Evolutionary conservation across 345 rosid genomes (phyloP).

Genomic region (Reutealis trisperma): DNA sequence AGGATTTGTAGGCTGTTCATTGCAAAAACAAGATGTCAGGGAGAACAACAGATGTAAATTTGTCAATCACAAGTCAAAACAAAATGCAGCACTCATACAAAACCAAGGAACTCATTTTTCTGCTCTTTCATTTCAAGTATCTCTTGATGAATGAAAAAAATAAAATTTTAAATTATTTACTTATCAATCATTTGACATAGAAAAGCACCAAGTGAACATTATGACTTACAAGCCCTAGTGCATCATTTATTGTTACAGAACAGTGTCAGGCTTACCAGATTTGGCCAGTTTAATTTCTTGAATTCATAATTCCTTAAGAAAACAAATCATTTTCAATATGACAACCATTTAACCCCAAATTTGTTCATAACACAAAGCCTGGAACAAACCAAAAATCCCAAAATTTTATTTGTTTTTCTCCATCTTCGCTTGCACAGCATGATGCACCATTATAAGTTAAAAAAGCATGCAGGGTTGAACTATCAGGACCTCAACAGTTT

Average conservation of each 20-base stretch:
- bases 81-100: background rate
- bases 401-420: background rate
- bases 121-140: background rate
- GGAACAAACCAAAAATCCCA: background rate
- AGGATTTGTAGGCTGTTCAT: slow-evolving; percentile 31
- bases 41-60: slow-evolving; percentile 9
- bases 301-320: background rate
- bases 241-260: background rate
- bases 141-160: slow-evolving; percentile 3
- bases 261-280: background rate
- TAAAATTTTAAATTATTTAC: too few species aligned
- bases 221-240: background rate
- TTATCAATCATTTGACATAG: background rate
- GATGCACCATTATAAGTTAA: slow-evolving; percentile 2
- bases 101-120: too few species aligned
- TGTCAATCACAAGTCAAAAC: background rate
- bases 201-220: background rate
- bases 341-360: background rate
- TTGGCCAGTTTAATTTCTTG: background rate
- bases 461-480: slow-evolving; percentile 15
- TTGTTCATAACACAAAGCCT: background rate
- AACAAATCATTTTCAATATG: background rate
- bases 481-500: slow-evolving; percentile 37
- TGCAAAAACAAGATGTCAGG: slow-evolving; percentile 15
- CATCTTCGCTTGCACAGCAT: background rate